phyloP scores from a whole-genome alignment of 257 asterid genomes.

The Lantana camara region DNA sequence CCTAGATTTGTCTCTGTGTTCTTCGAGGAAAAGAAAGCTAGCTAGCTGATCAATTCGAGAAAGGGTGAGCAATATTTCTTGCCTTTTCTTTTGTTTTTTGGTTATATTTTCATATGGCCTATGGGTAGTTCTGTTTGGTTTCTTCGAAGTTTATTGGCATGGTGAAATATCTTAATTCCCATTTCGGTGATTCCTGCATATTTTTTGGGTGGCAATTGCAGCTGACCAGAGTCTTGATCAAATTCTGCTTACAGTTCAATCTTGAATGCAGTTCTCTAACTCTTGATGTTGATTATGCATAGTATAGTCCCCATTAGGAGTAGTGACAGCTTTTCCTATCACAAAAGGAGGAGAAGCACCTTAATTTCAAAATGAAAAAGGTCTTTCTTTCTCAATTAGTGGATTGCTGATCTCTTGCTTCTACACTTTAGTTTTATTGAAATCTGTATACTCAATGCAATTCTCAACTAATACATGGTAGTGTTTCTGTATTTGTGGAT shows the following conservation, averaged over 20 bases:
- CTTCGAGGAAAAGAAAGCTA: no score
- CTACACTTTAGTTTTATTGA: no score
- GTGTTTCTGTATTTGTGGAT: no score
- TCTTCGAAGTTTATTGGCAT: neutral
- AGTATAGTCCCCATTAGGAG: neutral
- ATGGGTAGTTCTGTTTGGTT: neutral
- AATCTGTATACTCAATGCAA: no score
- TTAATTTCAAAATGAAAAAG: constrained; percentile 1
- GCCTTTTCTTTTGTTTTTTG: no score
- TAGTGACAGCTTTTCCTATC: neutral
- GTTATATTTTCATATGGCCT: neutral
- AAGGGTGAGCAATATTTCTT: neutral
- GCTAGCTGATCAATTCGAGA: constrained; percentile 6
- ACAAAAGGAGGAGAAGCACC: neutral
- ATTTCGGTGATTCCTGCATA: neutral
- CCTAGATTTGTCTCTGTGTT: no score
- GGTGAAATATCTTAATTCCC: neutral
- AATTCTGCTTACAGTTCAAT: constrained; percentile 9
- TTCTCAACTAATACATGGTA: no score
- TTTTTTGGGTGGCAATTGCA: neutral
- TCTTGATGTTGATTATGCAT: constrained; percentile 15
- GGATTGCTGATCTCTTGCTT: neutral
- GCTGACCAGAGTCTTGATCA: constrained; percentile 23
- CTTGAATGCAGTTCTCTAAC: neutral
- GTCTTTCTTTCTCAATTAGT: neutral